Base-by-base conservation (phyloP, 495 filamentous ascomycete species). In the Parathielavia hyrcaniae region DNA sequence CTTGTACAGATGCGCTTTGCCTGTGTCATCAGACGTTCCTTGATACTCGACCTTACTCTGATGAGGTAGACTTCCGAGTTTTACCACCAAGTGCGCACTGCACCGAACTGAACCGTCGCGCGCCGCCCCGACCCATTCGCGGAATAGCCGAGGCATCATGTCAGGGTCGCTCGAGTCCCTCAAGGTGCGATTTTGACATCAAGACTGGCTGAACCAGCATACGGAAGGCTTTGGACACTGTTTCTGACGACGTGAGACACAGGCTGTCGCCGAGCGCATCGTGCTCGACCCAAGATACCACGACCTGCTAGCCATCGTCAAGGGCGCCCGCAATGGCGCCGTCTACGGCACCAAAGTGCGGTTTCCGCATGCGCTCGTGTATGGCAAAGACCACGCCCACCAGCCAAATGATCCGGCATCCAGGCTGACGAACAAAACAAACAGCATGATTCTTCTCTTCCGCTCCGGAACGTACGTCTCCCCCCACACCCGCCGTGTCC, bases 281-380 rank as follows among this genome's bases (percentile, higher is more conserved):
- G 73, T 96, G 57, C 84, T 92, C 39, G 83, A 97, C 70, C 90
- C 92, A 4, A 75, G 82, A 59, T 86, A 96, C 71, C 86, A 89
- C 56, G 89, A 90, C 63, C 65, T 90, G 52, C 82, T 99, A 30
- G 79, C 87, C 26, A 77, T 99, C 62, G 58, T 92, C 66, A 99
- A 99, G 77, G 89, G 81, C 60, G 84, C 91, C 49, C 91, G 93
- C 71, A 99, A 97, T 86, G 93, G 93, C 71, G 83, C 90, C 61
- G 89, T 97, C 58, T 99, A 97, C 75, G 93, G 93, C 30, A 84
- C 91, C 64, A 99, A 97, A 82, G 89, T 99, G 71, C 91, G 93
- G 61, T 97, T 97, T 78, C 93, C 93, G 64, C 93, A 98, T 76
- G 93, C 93, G 52, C 81, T 98, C 58, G 93, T 98, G 86, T 91